Conservation (phyloP, 768 basidiomycete genomes). For the Mycena rebaudengoi region DNA sequence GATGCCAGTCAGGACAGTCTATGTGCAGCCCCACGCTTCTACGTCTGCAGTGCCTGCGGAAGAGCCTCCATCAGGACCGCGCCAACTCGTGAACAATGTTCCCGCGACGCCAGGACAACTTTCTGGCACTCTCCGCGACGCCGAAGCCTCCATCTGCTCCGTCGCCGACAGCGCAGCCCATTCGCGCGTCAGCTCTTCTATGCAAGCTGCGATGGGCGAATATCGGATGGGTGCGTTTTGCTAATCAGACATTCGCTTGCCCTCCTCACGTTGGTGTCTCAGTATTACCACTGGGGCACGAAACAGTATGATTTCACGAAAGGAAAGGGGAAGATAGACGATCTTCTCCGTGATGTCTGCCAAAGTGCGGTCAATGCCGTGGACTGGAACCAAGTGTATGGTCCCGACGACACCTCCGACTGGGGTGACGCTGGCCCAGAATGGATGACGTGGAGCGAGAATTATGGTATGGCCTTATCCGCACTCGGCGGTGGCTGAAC, state of each 20-base stretch:
- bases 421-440: constrained; percentile 66
- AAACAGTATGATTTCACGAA: constrained; percentile 93
- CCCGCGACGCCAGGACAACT: constrained; percentile 68
- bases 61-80: constrained; percentile 56
- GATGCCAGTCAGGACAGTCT: constrained; percentile 40
- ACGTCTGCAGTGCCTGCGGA: constrained; percentile 26
- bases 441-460: constrained; percentile 79
- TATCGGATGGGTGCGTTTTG: constrained; percentile 72
- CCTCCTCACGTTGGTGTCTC: background rate
- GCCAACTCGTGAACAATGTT: constrained; percentile 75
- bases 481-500: constrained; percentile 6
- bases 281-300: constrained; percentile 93
- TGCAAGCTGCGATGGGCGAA: constrained; percentile 93
- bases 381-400: constrained; percentile 76
- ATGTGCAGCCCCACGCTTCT: constrained; percentile 57
- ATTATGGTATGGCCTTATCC: constrained; percentile 67
- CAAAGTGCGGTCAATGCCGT: constrained; percentile 66
- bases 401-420: constrained; percentile 37
- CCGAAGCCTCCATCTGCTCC: constrained; percentile 73
- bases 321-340: constrained; percentile 69
- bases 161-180: constrained; percentile 63
- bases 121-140: constrained; percentile 57
- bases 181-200: constrained; percentile 63
- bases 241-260: background rate
- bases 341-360: constrained; percentile 65